These are phyloP conservation scores for Graphilbum sp. DNA, from an alignment of 2,329 filamentous ascomycete species.

Conservation along the genomic window DNA sequence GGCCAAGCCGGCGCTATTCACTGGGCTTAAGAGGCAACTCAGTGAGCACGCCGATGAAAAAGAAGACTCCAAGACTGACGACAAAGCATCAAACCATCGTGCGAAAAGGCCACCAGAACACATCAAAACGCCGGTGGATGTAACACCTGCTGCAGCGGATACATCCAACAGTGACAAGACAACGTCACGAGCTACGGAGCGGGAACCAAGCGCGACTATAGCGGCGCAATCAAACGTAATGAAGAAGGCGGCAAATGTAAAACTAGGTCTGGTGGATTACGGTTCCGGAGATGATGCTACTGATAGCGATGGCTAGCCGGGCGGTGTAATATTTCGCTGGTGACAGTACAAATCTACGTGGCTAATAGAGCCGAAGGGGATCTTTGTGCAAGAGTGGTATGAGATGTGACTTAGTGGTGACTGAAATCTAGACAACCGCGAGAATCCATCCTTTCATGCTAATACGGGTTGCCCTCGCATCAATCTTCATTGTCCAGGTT, in stretches of 20 bases:
- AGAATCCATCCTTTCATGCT: too few relatives aligned
- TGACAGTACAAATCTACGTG: too few relatives aligned
- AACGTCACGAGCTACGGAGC: too few relatives aligned
- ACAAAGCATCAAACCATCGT: neutral
- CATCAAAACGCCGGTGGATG: neutral
- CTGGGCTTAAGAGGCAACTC: constrained; percentile 9
- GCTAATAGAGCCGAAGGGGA: too few relatives aligned
- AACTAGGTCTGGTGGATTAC: constrained; percentile 31
- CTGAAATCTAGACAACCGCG: too few relatives aligned
- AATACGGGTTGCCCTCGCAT: too few relatives aligned
- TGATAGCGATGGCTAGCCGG: constrained; percentile 5
- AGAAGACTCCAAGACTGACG: neutral
- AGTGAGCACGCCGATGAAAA: constrained; percentile 1
- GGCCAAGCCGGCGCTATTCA: constrained; percentile 5
- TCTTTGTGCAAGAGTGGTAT: too few relatives aligned
- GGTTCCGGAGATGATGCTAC: constrained; percentile 21
- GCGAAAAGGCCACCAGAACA: neutral
- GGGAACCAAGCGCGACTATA: neutral
- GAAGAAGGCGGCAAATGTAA: neutral
- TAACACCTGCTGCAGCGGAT: too few relatives aligned
- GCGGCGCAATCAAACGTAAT: neutral
- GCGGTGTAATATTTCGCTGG: too few relatives aligned
- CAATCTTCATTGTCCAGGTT: too few relatives aligned
- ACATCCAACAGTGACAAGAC: neutral
- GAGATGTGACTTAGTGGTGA: too few relatives aligned